These are phyloP conservation scores for Diplotaxis tenuifolia DNA, from an alignment of 345 rosid species.

Conservation along the genomic window DNA sequence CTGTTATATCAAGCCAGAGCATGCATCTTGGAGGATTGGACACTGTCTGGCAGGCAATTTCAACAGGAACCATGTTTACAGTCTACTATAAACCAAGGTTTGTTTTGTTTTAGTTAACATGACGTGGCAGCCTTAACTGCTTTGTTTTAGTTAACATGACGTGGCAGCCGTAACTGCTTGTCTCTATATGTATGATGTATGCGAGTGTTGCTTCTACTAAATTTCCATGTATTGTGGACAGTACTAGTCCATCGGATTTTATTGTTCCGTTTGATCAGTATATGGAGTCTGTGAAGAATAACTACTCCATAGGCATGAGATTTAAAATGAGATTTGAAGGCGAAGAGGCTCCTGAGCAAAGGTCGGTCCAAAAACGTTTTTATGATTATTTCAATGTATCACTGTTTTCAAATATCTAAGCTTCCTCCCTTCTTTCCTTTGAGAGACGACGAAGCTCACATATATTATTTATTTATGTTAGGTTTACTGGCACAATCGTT, in stretches of 20 bases:
- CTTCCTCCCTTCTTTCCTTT: too few relatives aligned
- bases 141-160: background rate
- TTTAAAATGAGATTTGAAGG: conserved; percentile 93
- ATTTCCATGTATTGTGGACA: conserved; percentile 19
- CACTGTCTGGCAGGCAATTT: conserved; percentile 81
- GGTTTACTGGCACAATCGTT: conserved; percentile 80
- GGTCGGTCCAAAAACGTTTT: too few relatives aligned
- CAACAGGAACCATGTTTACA: conserved; percentile 76
- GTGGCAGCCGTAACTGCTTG: background rate
- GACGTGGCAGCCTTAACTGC: background rate
- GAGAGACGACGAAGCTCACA: background rate
- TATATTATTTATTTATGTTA: conserved; percentile 31
- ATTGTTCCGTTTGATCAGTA: conserved; percentile 78
- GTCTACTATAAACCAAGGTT: conserved; percentile 91
- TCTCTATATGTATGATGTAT: conserved; percentile 12
- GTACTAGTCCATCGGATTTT: conserved; percentile 86
- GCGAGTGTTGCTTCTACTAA: background rate
- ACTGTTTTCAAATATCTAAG: too few relatives aligned
- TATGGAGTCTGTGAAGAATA: conserved; percentile 65
- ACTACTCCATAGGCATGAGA: conserved; percentile 76
- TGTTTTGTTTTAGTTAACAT: background rate
- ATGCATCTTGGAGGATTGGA: conserved; percentile 95
- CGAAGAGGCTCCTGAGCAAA: conserved; percentile 87
- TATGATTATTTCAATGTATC: too few relatives aligned
- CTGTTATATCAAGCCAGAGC: conserved; percentile 89